phyloP scores from a whole-genome alignment of 78 protist genomes.

The Dictyostelium purpureum region DNA sequence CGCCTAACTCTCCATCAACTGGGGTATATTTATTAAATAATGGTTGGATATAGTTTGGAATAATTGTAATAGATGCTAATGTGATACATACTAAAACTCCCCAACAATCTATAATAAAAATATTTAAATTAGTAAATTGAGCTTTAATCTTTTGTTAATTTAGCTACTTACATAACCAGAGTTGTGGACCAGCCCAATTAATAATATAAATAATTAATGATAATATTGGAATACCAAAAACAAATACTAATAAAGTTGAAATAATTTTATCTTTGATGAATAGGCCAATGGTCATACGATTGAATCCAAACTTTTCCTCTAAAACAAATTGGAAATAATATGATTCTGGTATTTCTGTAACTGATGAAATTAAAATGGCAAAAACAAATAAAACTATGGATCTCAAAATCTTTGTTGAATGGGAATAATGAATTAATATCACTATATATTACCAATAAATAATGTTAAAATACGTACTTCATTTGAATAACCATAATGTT shows the following conservation, averaged over 20 bases:
- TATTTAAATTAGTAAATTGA: background rate
- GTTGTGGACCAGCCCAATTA: conserved; percentile 54
- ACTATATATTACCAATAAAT: background rate
- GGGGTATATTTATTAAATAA: conserved; percentile 88
- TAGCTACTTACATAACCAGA: conserved; percentile 57
- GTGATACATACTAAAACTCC: conserved; percentile 19
- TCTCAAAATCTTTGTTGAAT: conserved; percentile 6
- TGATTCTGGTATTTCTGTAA: conserved; percentile 74
- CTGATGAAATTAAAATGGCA: background rate
- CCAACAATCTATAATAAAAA: conserved; percentile 59
- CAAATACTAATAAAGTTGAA: background rate
- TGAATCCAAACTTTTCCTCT: conserved; percentile 90
- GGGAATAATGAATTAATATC: background rate
- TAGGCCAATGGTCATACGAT: conserved; percentile 66
- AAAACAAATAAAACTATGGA: conserved; percentile 14
- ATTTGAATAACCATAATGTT: conserved; percentile 13
- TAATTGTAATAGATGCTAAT: conserved; percentile 58
- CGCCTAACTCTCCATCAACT: conserved; percentile 69
- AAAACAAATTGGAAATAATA: conserved; percentile 83
- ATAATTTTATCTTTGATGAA: conserved; percentile 63
- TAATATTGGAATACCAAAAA: conserved; percentile 28
- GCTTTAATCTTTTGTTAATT: background rate
- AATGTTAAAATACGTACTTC: conserved; percentile 16
- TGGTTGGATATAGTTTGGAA: conserved; percentile 89
- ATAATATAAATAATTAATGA: conserved; percentile 19